phyloP scores from a whole-genome alignment of 2,329 filamentous ascomycete species.

The Aspergillus sergii region DNA sequence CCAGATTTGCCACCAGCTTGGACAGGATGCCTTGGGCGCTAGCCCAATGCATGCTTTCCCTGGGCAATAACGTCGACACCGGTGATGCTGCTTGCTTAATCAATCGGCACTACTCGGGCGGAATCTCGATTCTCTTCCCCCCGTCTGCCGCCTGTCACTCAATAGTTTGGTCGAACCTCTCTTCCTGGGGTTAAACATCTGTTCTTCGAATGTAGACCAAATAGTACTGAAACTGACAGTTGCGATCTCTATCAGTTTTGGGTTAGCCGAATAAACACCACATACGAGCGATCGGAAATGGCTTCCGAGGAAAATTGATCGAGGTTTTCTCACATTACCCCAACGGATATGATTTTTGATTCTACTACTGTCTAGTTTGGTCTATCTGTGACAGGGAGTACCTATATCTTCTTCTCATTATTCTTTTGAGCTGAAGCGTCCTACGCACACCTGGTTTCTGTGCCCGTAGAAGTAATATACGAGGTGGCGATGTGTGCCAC shows the following conservation, averaged over 20 bases:
- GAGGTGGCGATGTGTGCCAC: background rate
- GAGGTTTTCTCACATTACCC: too few species aligned
- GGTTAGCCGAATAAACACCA: background rate
- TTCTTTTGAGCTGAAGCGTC: background rate
- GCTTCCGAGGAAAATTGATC: background rate
- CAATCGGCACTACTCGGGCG: background rate
- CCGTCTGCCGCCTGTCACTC: background rate
- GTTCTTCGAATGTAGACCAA: background rate
- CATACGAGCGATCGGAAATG: background rate
- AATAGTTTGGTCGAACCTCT: background rate
- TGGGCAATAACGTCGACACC: background rate
- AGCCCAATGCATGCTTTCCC: background rate
- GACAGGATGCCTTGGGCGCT: background rate
- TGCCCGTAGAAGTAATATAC: background rate
- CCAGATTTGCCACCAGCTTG: background rate
- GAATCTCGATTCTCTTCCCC: background rate
- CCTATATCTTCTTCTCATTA: background rate
- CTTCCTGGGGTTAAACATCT: background rate
- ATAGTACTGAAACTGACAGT: background rate
- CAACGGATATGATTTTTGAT: background rate
- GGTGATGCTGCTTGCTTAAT: background rate
- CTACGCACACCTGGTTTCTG: background rate
- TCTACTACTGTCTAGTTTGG: background rate
- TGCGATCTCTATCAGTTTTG: background rate
- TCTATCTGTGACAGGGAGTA: background rate